Percentiles rank a stretch among this genome's conserved stretches.
Conservation (phyloP, 352 stramenopile genomes). For the Phytopythium litorale region DNA sequence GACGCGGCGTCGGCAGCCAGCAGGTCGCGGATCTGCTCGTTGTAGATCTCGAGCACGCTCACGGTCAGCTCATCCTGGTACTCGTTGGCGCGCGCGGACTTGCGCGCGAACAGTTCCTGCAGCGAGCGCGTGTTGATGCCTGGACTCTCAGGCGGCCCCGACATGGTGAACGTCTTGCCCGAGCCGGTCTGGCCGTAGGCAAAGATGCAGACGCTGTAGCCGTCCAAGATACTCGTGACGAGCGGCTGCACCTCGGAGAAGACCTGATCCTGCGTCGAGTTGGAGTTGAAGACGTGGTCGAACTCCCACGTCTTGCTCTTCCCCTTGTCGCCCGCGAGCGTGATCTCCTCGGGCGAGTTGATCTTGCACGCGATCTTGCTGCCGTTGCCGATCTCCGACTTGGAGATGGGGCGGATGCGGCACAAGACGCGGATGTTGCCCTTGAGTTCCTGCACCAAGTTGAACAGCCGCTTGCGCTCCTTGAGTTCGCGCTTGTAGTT, state of each 20-base stretch:
- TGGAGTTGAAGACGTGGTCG: conserved; percentile 80
- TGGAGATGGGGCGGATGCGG: conserved; percentile 92
- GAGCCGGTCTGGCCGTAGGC: conserved; percentile 87
- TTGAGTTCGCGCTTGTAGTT: conserved; percentile 90
- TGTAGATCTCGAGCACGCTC: conserved; percentile 96
- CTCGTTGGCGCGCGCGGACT: conserved; percentile 60
- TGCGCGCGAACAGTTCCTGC: conserved; percentile 79
- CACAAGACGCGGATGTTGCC: conserved; percentile 98
- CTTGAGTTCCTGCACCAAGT: conserved; percentile 95
- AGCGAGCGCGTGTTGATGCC: conserved; percentile 86
- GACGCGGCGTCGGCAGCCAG: conserved; percentile 77
- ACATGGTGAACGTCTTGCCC: conserved; percentile 88
- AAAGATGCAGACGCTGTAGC: conserved; percentile 90
- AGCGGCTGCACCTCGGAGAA: conserved; percentile 75
- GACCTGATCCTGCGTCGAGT: conserved; percentile 71
- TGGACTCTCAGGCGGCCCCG: conserved; percentile 55
- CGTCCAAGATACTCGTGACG: conserved; percentile 83
- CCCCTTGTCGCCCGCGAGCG: conserved; percentile 72
- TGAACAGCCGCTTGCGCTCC: conserved; percentile 91
- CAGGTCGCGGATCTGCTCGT: conserved; percentile 95
- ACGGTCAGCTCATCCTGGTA: conserved; percentile 85
- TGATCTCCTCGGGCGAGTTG: conserved; percentile 71
- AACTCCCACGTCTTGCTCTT: conserved; percentile 87
- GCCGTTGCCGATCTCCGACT: conserved; percentile 57
- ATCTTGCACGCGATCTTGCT: conserved; percentile 86